phyloP scores from a whole-genome alignment of 192 early-diverging fungal genomes.

The Backusella psychrophila region DNA sequence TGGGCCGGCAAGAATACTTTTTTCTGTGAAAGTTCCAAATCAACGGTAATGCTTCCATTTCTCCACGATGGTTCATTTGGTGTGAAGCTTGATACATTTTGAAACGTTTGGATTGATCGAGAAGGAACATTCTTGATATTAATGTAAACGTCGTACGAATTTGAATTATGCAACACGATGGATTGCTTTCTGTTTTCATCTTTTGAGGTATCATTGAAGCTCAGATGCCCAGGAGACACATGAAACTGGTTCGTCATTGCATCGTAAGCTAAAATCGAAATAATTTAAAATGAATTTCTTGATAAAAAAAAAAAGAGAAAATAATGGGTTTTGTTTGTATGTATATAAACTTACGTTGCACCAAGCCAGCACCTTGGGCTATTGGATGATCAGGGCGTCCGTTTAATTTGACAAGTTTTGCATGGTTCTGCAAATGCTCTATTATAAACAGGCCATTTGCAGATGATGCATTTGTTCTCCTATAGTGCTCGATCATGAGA shows the following conservation, averaged over 20 bases:
- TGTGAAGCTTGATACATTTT: constrained; percentile 5
- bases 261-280: constrained; percentile 31
- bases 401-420: neutral
- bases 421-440: neutral
- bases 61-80: constrained; percentile 3
- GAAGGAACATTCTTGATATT: constrained; percentile 37
- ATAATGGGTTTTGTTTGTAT: neutral
- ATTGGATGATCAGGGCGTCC: constrained; percentile 26
- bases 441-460: constrained; percentile 8
- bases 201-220: constrained; percentile 49
- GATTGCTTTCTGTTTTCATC: constrained; percentile 28
- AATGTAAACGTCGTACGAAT: constrained; percentile 35
- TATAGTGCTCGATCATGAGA: constrained; percentile 35
- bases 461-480: constrained; percentile 16
- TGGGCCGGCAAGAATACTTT: constrained; percentile 12
- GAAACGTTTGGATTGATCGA: constrained; percentile 38
- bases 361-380: constrained; percentile 53
- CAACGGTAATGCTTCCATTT: constrained; percentile 6
- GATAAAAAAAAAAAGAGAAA: neutral
- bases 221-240: constrained; percentile 48
- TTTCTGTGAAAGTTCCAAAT: neutral
- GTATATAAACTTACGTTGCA: constrained; percentile 30
- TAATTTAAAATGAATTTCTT: neutral
- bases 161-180: constrained; percentile 42
- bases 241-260: constrained; percentile 35